Evolutionary conservation across 2,329 filamentous ascomycete species (phyloP), one percentile per base, ranked within the genome.

Genomic region (Aspergillus luchuensis): DNA sequence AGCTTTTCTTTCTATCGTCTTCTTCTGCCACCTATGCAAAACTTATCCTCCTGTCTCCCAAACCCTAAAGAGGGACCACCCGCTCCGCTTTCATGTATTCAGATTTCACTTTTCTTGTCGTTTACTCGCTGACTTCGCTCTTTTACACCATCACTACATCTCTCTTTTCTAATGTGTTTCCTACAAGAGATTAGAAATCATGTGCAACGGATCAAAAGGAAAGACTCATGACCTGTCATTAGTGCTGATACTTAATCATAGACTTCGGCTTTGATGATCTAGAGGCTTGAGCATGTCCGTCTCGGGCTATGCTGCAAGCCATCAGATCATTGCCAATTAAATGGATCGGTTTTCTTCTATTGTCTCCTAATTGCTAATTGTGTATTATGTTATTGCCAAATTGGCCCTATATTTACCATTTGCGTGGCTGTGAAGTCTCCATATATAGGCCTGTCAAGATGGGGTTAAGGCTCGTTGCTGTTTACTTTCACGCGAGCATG

Each of bases 211-310:
- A 67, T 70, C 62, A 58, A 58, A 50, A 56, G 61, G 61, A 62
- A 60, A 65, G 66, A 64, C 64, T 62, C 65, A 68, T 63, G 63
- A 66, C 66, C 70, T 65, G 65, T 72, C 64, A 60, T 66, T 68
- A 65, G 59, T 67, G 66, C 59, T 61, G 65, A 71, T 72, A 70
- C 69, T 66, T 67, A 65, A 72, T 72, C 72, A 70, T 72, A 61
- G 64, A 54, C 65, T 66, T 36, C 55, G 63, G 64, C 61, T 67
- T 47, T 64, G 57, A 69, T 62, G 63, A 64, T 54, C 58, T 66
- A 63, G 67, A 63, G 66, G 63, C 61, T 50, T 30, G n/a, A 10
- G 25, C 25, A 33, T 30, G 25, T n/a, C 33, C 17, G n/a, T 10
- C 47, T 33, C 23, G 25, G 47, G 15, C n/a, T 17, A 11, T 19